Conservation (phyloP, 1,284 basidiomycete genomes). For the Singerocomus inundabilis region DNA sequence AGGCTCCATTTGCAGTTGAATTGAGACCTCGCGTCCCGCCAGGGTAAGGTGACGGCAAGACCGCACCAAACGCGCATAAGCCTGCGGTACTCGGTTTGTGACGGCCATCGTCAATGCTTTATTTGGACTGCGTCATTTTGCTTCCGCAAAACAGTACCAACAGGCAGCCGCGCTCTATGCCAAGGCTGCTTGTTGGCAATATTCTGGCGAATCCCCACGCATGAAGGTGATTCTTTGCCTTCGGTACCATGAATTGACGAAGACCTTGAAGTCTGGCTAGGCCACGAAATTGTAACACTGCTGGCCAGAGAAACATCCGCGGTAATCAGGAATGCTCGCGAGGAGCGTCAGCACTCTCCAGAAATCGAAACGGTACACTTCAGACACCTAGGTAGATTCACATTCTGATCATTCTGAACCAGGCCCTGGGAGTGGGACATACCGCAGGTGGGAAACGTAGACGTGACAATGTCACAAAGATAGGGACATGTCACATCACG, state of each 20-base stretch:
- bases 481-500: constrained; percentile 34
- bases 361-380: constrained; percentile 5
- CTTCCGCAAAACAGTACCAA: constrained; percentile 16
- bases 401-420: neutral
- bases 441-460: constrained; percentile 17
- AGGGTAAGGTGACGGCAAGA: constrained; percentile 28
- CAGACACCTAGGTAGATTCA: neutral
- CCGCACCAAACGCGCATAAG: constrained; percentile 27
- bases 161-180: neutral
- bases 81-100: constrained; percentile 18
- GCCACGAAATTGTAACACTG: constrained; percentile 17
- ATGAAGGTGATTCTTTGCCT: constrained; percentile 7
- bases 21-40: constrained; percentile 22
- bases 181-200: neutral
- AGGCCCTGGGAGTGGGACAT: neutral
- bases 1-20: constrained; percentile 14
- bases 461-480: constrained; percentile 31
- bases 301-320: neutral
- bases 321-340: neutral
- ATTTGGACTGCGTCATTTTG: constrained; percentile 14
- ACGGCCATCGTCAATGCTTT: constrained; percentile 16
- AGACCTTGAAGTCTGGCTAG: constrained; percentile 2
- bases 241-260: constrained; percentile 1
- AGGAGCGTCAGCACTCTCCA: neutral
- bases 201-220: neutral